A percentile compares a stretch with the other conserved stretches of the same genome.
Evolutionary conservation across 306 rosid genomes (phyloP).

Genomic region (Vachellia collinsii): DNA sequence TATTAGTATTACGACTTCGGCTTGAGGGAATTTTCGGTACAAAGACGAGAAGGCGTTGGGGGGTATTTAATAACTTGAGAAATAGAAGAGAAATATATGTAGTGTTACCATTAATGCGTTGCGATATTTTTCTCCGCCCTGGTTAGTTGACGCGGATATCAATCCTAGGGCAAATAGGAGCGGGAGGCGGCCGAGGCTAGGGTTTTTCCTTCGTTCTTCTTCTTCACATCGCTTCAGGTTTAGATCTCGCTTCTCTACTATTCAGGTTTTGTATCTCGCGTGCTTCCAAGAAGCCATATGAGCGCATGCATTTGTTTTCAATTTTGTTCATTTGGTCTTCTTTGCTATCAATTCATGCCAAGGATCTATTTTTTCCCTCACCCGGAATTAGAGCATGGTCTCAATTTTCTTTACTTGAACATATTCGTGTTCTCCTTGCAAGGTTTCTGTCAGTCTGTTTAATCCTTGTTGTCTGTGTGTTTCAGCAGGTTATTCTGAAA

Average conservation of each 20-base stretch:
- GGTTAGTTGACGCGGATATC: background rate
- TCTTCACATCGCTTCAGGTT: slow-evolving; percentile 8
- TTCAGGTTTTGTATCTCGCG: background rate
- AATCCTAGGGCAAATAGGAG: background rate
- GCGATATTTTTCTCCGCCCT: too few species aligned
- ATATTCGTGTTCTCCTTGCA: background rate
- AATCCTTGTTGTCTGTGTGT: slow-evolving; percentile 1
- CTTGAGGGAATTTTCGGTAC: background rate
- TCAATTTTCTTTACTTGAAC: background rate
- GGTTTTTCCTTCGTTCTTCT: slow-evolving; percentile 29
- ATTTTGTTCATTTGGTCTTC: background rate
- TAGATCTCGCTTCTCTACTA: background rate
- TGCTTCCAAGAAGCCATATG: background rate
- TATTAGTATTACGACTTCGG: background rate
- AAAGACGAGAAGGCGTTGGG: background rate
- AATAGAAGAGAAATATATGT: background rate
- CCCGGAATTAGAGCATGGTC: background rate
- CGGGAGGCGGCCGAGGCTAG: slow-evolving; percentile 34
- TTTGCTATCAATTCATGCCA: background rate
- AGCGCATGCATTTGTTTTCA: background rate
- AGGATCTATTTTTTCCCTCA: background rate
- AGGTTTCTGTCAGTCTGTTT: background rate
- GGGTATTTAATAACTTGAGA: background rate
- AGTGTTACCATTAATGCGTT: background rate
- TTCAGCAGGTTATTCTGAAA: slow-evolving; percentile 40